phyloP scores from a whole-genome alignment of 1,284 basidiomycete genomes.

The Irpex sp. region DNA sequence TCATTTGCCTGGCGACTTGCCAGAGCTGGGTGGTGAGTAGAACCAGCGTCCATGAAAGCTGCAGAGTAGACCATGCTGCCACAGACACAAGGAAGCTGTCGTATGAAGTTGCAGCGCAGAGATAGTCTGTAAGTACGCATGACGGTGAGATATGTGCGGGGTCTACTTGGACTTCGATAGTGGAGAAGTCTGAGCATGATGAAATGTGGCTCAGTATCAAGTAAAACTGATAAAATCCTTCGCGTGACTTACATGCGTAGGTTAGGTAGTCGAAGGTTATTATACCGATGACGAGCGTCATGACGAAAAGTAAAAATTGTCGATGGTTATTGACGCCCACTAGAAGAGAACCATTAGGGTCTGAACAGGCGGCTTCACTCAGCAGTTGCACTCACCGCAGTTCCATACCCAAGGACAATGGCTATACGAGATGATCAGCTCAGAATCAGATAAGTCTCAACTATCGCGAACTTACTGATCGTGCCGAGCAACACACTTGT shows the following conservation, averaged over 20 bases:
- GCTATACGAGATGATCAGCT: constrained; percentile 35
- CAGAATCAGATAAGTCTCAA: not conserved
- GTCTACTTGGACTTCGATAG: constrained; percentile 34
- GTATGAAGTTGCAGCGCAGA: constrained; percentile 69
- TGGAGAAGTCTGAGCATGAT: constrained; percentile 40
- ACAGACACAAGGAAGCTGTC: constrained; percentile 87
- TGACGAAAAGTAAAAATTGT: constrained; percentile 90
- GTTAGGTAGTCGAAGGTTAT: constrained; percentile 79
- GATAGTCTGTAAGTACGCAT: constrained; percentile 64
- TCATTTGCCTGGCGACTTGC: constrained; percentile 94
- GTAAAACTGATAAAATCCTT: not conserved
- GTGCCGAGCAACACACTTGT: constrained; percentile 84
- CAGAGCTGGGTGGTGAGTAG: constrained; percentile 85
- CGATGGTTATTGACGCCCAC: constrained; percentile 96
- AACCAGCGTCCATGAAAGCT: constrained; percentile 90
- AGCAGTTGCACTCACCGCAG: constrained; percentile 59
- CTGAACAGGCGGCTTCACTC: not conserved
- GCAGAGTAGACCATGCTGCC: constrained; percentile 82
- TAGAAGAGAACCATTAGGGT: constrained; percentile 25
- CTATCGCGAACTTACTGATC: constrained; percentile 71
- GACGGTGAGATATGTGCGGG: constrained; percentile 45
- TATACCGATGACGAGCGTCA: constrained; percentile 81
- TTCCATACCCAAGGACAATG: constrained; percentile 99
- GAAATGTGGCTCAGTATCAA: not conserved
- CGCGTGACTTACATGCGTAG: constrained; percentile 61